Evolutionary conservation across 2,329 filamentous ascomycete genomes (phyloP).

Genomic region (Aspergillus awamori): DNA sequence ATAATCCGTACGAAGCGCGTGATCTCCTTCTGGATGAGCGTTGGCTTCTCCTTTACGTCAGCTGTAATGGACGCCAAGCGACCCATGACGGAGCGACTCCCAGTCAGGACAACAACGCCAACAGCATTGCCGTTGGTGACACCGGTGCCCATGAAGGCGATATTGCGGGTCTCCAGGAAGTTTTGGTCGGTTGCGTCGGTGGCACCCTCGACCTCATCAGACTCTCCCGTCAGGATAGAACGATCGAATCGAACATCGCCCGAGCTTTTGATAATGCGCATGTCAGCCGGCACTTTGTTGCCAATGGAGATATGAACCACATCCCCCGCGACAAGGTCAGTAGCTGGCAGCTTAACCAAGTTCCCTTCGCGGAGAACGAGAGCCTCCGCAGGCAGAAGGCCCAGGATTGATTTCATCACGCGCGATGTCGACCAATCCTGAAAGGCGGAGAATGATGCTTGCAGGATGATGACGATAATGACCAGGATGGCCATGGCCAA

Average conservation of each 20-base stretch:
- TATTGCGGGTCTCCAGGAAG: constrained; percentile 76
- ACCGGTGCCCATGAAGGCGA: constrained; percentile 76
- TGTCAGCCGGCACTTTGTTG: constrained; percentile 74
- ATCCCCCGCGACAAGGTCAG: constrained; percentile 74
- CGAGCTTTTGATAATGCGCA: constrained; percentile 70
- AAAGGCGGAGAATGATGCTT: constrained; percentile 70
- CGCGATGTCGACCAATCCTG: constrained; percentile 76
- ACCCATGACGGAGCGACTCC: constrained; percentile 73
- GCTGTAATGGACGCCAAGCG: constrained; percentile 74
- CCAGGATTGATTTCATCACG: constrained; percentile 79
- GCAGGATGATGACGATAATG: constrained; percentile 69
- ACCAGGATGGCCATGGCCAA: constrained; percentile 73
- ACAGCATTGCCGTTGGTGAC: constrained; percentile 70
- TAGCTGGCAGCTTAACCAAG: constrained; percentile 55
- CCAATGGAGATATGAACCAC: constrained; percentile 70
- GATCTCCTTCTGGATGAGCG: constrained; percentile 72
- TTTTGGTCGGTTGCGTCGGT: constrained; percentile 69
- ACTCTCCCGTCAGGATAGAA: constrained; percentile 74
- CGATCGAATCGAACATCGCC: constrained; percentile 74
- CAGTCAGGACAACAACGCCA: constrained; percentile 72
- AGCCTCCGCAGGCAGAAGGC: constrained; percentile 73
- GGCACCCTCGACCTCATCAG: constrained; percentile 65
- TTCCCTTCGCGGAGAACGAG: constrained; percentile 66
- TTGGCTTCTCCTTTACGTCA: constrained; percentile 68
- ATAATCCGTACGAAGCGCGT: constrained; percentile 73